Percentiles rank a stretch among this genome's conserved stretches.
Conservation (phyloP, 306 rosid genomes). For the Castanopsis chinensis region DNA sequence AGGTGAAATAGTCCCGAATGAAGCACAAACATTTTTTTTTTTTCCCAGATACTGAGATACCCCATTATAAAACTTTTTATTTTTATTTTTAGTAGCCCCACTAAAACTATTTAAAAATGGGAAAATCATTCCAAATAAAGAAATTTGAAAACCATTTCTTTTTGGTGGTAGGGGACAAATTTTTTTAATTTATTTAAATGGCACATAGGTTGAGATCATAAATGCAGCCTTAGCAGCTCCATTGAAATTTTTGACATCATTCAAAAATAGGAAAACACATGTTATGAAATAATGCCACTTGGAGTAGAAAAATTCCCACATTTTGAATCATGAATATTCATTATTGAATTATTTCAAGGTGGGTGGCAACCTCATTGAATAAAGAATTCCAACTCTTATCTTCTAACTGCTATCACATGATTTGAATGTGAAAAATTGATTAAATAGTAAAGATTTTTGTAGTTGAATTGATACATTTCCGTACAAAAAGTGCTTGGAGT, state of each 20-base stretch:
- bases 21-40: too few species aligned
- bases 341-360: constrained; percentile 29
- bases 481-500: too few species aligned
- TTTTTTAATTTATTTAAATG: not conserved
- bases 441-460: too few species aligned
- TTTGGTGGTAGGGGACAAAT: too few species aligned
- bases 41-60: too few species aligned
- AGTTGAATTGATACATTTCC: too few species aligned
- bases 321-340: constrained; percentile 21
- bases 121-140: not conserved
- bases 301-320: constrained; percentile 8
- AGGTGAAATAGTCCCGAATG: too few species aligned
- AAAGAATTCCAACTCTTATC: constrained; percentile 26
- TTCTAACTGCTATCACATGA: constrained; percentile 24
- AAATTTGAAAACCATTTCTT: too few species aligned
- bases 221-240: not conserved
- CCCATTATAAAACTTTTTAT: too few species aligned
- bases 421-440: constrained; percentile 19
- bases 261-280: not conserved
- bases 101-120: too few species aligned
- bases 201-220: not conserved
- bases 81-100: too few species aligned
- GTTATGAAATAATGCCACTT: constrained; percentile 25
- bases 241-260: not conserved
- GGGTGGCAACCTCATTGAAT: constrained; percentile 38